A percentile compares a stretch with the other conserved stretches of the same genome.
phyloP scores from a whole-genome alignment of 192 early-diverging fungal species.

The Podila epicladia region DNA sequence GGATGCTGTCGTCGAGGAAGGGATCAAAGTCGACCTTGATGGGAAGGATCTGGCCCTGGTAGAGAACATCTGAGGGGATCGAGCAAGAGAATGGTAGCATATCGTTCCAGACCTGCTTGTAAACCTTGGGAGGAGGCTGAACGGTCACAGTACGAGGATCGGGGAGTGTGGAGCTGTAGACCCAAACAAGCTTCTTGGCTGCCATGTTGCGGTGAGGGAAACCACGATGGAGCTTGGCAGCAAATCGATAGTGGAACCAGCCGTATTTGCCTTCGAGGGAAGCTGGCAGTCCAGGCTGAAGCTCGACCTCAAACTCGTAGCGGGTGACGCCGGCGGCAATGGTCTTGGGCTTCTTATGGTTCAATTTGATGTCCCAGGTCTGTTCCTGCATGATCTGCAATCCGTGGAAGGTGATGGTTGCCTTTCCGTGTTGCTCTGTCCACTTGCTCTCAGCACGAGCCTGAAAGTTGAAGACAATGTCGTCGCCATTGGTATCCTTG shows the following conservation, averaged over 20 bases:
- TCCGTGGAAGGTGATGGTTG: slow-evolving; percentile 6
- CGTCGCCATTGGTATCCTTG: slow-evolving; percentile 26
- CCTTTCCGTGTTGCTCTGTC: slow-evolving; percentile 29
- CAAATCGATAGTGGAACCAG: slow-evolving; percentile 48
- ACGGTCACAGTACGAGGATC: not conserved
- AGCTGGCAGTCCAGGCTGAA: slow-evolving; percentile 22
- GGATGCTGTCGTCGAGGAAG: slow-evolving; percentile 9
- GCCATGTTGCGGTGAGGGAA: slow-evolving; percentile 45
- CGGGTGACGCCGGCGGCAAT: slow-evolving; percentile 40
- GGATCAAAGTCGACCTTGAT: slow-evolving; percentile 27
- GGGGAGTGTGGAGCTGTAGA: slow-evolving; percentile 22
- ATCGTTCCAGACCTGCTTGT: slow-evolving; percentile 29
- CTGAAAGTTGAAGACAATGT: slow-evolving; percentile 25
- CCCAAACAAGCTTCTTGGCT: slow-evolving; percentile 32
- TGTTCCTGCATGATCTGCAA: slow-evolving; percentile 20
- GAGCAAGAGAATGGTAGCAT: slow-evolving; percentile 17
- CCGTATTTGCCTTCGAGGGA: slow-evolving; percentile 22
- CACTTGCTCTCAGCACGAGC: slow-evolving; percentile 32
- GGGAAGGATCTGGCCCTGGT: slow-evolving; percentile 32
- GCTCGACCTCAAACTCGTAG: slow-evolving; percentile 28
- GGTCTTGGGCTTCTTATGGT: slow-evolving; percentile 18
- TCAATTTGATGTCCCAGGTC: slow-evolving; percentile 31
- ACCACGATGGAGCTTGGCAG: slow-evolving; percentile 24
- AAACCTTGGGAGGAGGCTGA: slow-evolving; percentile 24
- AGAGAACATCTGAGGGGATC: slow-evolving; percentile 30